Evolutionary conservation across 371 early-diverging fungal species (phyloP).

Genomic region (Nosema muscidifuracis): DNA sequence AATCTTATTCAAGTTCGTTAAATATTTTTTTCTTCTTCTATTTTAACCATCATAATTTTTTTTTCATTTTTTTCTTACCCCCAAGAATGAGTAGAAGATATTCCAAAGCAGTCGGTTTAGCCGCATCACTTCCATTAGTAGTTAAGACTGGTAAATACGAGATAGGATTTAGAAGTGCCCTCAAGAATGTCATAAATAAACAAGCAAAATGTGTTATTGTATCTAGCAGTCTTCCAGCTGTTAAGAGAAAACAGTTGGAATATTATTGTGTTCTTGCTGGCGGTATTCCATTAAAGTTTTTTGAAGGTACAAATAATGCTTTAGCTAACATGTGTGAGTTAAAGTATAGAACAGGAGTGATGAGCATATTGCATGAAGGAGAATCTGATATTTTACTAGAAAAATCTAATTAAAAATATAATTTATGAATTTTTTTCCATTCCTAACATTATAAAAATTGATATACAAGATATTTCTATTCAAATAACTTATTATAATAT

Average conservation of each 20-base stretch:
- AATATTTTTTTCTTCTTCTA: too few relatives aligned
- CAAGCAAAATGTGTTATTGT: conserved; percentile 59
- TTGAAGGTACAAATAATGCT: conserved; percentile 62
- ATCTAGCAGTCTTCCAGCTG: conserved; percentile 58
- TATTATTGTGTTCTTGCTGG: conserved; percentile 62
- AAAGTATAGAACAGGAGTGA: conserved; percentile 60
- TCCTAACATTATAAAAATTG: background rate
- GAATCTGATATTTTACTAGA: conserved; percentile 60
- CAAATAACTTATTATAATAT: background rate
- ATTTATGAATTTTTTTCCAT: too few relatives aligned
- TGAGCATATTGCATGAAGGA: conserved; percentile 62
- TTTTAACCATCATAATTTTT: too few relatives aligned
- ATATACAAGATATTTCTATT: background rate
- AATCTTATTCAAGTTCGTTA: too few relatives aligned
- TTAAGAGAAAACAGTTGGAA: conserved; percentile 59
- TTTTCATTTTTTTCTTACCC: background rate
- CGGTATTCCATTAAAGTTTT: conserved; percentile 61
- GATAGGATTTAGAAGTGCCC: conserved; percentile 60
- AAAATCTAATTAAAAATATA: conserved; percentile 7
- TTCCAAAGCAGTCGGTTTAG: conserved; percentile 3
- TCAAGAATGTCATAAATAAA: conserved; percentile 55
- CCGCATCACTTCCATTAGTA: conserved; percentile 58
- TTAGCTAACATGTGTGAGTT: conserved; percentile 54
- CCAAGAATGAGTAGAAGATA: conserved; percentile 10
- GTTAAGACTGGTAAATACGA: conserved; percentile 62